A percentile compares a stretch with the other conserved stretches of the same genome.
phyloP scores from a whole-genome alignment of 1,139 yeast species.

The Magnusiomyces suaveolens region DNA sequence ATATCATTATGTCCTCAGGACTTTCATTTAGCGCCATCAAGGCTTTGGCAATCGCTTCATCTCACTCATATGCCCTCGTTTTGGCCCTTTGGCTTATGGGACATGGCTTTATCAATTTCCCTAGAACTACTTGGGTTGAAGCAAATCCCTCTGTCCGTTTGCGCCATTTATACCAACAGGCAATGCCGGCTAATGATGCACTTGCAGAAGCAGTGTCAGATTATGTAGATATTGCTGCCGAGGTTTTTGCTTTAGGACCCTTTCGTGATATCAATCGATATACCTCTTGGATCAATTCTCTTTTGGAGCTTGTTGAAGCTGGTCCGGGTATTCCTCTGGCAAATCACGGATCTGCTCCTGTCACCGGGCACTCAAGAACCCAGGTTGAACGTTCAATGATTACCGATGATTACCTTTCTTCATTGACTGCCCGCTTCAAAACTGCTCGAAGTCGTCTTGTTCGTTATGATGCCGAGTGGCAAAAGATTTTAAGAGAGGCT shows the following conservation, averaged over 20 bases:
- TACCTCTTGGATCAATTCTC: conserved; percentile 34
- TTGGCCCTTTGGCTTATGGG: conserved; percentile 80
- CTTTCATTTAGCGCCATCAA: conserved; percentile 48
- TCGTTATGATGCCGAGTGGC: conserved; percentile 35
- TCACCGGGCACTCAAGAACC: conserved; percentile 18
- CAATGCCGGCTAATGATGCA: conserved; percentile 51
- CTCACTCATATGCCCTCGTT: conserved; percentile 70
- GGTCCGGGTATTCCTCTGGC: conserved; percentile 18
- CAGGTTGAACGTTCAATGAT: conserved; percentile 24
- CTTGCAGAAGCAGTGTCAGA: conserved; percentile 56
- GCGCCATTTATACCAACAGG: conserved; percentile 42
- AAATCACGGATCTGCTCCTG: conserved; percentile 10
- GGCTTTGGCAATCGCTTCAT: conserved; percentile 60
- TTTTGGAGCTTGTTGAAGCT: conserved; percentile 24
- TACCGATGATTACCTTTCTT: conserved; percentile 25
- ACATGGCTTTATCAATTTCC: conserved; percentile 64
- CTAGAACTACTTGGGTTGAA: conserved; percentile 48
- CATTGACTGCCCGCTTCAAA: conserved; percentile 22
- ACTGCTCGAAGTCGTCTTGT: conserved; percentile 25
- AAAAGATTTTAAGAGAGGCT: conserved; percentile 33
- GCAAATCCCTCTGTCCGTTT: conserved; percentile 37
- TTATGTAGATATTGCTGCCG: conserved; percentile 55
- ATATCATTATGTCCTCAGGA: conserved; percentile 54
- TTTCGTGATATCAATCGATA: conserved; percentile 30
- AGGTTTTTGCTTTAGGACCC: conserved; percentile 43